Evolutionary conservation across 1,284 basidiomycete species (phyloP), one percentile per base, ranked within the genome.

Genomic region (Malassezia obtusa): DNA sequence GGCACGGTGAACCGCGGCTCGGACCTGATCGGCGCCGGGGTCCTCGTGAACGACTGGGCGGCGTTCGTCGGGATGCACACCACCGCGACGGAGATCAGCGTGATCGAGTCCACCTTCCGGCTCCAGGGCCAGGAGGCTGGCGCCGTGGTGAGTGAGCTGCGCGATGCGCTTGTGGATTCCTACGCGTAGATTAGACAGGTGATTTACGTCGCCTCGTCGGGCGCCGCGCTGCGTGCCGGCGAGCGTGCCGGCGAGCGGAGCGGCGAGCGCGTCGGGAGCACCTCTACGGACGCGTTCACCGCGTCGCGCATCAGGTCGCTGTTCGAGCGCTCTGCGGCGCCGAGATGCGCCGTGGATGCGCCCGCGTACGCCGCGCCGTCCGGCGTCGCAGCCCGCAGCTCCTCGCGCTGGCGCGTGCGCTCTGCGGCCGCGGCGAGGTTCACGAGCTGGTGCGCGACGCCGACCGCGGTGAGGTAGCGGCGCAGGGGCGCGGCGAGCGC

Each of bases 41-140:
- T 98, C 45, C 88, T 99, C 52, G 94, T 96, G 57, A 99, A 99
- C 73, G 91, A 98, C 76, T 98, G 91, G 89, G 89, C 87, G 77
- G 92, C 94, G 15, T 98, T 98, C 76, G 61, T 61, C 22, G 70
- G 67, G 2, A 56, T 64, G 24, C 68, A 71, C 28, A 66, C 92
- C 51, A 96, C 92, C 21, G 94, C 94, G 17, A 96, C 92, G 48
- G 94, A 99, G 77, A 88, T 96, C 74, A 88, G 85, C 67, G 94
- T 99, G 46, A 94, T 98, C 64, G 94, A 99, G 76, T 89, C 90
- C 32, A 82, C 89, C 32, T 99, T 98, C 81, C 91, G 60, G 40
- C 51, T 67, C 35, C 64, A 60, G 22, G 62, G 61, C 10, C 60
- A 60, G 36, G 53, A 63, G 31, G 55, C 53, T 5, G 61, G 58